A percentile compares a stretch with the other conserved stretches of the same genome.
Evolutionary conservation across 1,284 basidiomycete species (phyloP).

Genomic region (Grifola frondosa): DNA sequence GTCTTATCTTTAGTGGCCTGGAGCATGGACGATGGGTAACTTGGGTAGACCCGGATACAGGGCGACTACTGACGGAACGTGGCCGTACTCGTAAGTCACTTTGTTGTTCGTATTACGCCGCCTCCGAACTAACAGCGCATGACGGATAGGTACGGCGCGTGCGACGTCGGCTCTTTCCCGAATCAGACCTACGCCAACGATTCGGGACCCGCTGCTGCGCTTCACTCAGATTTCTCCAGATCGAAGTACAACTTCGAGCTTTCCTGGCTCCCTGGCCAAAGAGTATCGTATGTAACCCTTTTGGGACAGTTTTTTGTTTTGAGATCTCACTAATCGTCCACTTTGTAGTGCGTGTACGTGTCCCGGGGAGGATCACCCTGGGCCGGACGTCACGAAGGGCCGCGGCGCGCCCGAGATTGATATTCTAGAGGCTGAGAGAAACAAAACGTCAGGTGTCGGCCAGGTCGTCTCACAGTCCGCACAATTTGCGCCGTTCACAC

Average conservation of each 20-base stretch:
- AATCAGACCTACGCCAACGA: constrained; percentile 65
- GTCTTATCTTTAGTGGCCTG: constrained; percentile 53
- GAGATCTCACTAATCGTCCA: not conserved
- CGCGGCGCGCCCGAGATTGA: constrained; percentile 87
- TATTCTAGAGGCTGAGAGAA: constrained; percentile 70
- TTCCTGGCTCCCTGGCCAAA: constrained; percentile 49
- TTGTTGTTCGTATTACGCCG: constrained; percentile 37
- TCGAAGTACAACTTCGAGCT: constrained; percentile 45
- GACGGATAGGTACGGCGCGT: constrained; percentile 66
- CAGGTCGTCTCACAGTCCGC: constrained; percentile 62
- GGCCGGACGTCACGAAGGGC: constrained; percentile 65
- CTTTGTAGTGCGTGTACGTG: constrained; percentile 67
- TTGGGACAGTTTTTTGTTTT: not conserved
- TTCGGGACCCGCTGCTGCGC: constrained; percentile 48
- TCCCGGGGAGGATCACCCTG: constrained; percentile 78
- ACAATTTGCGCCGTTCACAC: constrained; percentile 68
- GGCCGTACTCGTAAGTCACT: constrained; percentile 60
- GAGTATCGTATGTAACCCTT: constrained; percentile 38
- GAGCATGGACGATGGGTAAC: constrained; percentile 90
- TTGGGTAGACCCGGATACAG: constrained; percentile 82
- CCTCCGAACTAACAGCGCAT: not conserved
- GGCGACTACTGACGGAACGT: constrained; percentile 79
- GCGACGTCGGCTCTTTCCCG: constrained; percentile 82
- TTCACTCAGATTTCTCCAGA: constrained; percentile 45
- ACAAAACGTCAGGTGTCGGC: constrained; percentile 46